Evolutionary conservation across 2,329 filamentous ascomycete genomes (phyloP).

Genomic region (Alternaria panax): DNA sequence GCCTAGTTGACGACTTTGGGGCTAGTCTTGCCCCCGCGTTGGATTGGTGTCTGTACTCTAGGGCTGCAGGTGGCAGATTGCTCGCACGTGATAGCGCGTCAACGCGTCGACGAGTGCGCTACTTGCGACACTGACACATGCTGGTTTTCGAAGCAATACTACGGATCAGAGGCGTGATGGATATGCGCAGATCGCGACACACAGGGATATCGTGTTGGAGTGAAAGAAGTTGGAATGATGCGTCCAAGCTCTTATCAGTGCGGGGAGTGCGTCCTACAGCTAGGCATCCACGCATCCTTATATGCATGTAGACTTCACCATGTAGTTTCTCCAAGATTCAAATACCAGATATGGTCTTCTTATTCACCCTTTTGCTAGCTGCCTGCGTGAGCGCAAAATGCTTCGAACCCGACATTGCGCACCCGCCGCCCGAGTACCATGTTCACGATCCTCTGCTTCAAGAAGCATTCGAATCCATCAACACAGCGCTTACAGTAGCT

Average conservation of each 20-base stretch:
- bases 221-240: background rate
- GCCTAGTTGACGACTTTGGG: no score
- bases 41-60: background rate
- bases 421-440: slow-evolving; percentile 47
- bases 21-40: background rate
- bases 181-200: background rate
- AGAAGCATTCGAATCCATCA: slow-evolving; percentile 42
- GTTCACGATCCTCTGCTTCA: slow-evolving; percentile 35
- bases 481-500: slow-evolving; percentile 30
- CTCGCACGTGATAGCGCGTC: background rate
- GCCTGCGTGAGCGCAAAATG: slow-evolving; percentile 35
- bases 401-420: slow-evolving; percentile 49
- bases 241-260: slow-evolving; percentile 6
- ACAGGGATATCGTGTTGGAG: background rate
- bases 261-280: background rate
- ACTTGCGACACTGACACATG: no score
- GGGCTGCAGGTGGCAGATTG: no score
- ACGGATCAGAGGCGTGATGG: background rate
- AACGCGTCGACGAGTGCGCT: background rate
- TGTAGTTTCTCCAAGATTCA: slow-evolving; percentile 5
- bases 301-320: background rate
- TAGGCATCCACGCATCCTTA: background rate
- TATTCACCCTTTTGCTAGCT: slow-evolving; percentile 15
- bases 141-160: background rate
- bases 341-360: slow-evolving; percentile 23